Percentiles rank a stretch among this genome's conserved stretches.
Evolutionary conservation across 495 filamentous ascomycete species (phyloP).

Genomic region (Aspergillus sclerotiicarbonarius): DNA sequence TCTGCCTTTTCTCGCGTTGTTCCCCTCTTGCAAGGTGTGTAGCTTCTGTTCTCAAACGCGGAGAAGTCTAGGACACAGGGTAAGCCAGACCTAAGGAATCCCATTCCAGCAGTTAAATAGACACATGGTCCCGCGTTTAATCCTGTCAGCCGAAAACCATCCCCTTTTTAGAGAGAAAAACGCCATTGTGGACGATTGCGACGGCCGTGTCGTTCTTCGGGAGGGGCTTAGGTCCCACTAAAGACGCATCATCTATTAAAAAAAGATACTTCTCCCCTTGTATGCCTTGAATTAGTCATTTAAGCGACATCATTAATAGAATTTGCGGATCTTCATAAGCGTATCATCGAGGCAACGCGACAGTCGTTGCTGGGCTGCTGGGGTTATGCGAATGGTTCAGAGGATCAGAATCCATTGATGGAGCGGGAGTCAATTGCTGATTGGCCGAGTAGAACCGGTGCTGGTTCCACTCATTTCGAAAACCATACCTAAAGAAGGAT

Average conservation of each 20-base stretch:
- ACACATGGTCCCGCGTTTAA: background rate
- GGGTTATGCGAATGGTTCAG: background rate
- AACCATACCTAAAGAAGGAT: constrained; percentile 4
- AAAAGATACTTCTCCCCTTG: background rate
- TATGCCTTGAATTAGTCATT: background rate
- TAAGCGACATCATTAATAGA: background rate
- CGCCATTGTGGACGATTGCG: background rate
- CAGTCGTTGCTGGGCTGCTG: background rate
- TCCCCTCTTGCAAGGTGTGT: background rate
- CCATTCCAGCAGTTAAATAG: background rate
- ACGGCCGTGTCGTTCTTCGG: background rate
- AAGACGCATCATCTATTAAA: background rate
- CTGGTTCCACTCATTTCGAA: background rate
- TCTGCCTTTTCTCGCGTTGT: background rate
- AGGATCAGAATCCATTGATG: background rate
- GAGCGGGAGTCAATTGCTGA: background rate
- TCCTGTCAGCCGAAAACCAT: constrained; percentile 1
- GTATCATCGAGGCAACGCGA: background rate
- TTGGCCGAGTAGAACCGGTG: background rate
- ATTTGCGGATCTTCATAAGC: background rate
- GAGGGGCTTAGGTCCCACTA: background rate
- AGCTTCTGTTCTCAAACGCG: background rate
- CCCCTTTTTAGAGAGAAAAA: background rate
- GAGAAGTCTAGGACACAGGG: background rate
- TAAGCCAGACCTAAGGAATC: background rate